Percentiles rank a stretch among this genome's conserved stretches.
phyloP scores from a whole-genome alignment of 768 basidiomycete genomes.

The Trametes villosa region DNA sequence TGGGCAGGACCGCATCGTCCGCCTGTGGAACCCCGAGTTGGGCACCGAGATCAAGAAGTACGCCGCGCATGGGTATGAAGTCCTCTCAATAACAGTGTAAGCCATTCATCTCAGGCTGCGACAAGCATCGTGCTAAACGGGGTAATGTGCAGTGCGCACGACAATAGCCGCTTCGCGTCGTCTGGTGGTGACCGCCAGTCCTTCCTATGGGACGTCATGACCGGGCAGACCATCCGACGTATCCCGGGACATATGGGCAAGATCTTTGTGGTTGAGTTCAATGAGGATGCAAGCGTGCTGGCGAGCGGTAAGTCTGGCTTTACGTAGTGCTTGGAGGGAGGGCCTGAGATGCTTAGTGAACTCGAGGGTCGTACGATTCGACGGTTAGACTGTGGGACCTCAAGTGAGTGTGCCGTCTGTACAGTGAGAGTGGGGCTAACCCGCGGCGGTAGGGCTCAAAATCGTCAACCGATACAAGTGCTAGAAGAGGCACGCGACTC shows the following conservation, averaged over 20 bases:
- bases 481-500: slow-evolving; percentile 89
- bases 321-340: slow-evolving; percentile 2
- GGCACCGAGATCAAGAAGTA: slow-evolving; percentile 94
- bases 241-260: slow-evolving; percentile 90
- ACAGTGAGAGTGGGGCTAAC: background rate
- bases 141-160: slow-evolving; percentile 64
- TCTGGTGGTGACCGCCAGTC: slow-evolving; percentile 93
- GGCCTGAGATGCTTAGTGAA: slow-evolving; percentile 16
- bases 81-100: slow-evolving; percentile 88
- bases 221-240: slow-evolving; percentile 81
- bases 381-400: slow-evolving; percentile 93
- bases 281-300: slow-evolving; percentile 81
- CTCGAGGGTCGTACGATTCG: slow-evolving; percentile 86
- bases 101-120: slow-evolving; percentile 36
- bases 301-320: slow-evolving; percentile 70
- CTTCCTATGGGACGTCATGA: slow-evolving; percentile 94
- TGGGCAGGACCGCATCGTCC: slow-evolving; percentile 86
- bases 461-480: slow-evolving; percentile 86
- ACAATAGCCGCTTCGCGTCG: slow-evolving; percentile 93
- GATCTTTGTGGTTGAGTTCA: slow-evolving; percentile 90
- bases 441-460: slow-evolving; percentile 57
- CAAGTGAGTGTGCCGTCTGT: slow-evolving; percentile 52
- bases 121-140: too few species aligned
- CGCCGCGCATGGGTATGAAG: slow-evolving; percentile 93
- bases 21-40: slow-evolving; percentile 86